Evolutionary conservation across 371 early-diverging fungal species (phyloP), one percentile per base, ranked within the genome.

Genomic region (Batkoa obscura): DNA sequence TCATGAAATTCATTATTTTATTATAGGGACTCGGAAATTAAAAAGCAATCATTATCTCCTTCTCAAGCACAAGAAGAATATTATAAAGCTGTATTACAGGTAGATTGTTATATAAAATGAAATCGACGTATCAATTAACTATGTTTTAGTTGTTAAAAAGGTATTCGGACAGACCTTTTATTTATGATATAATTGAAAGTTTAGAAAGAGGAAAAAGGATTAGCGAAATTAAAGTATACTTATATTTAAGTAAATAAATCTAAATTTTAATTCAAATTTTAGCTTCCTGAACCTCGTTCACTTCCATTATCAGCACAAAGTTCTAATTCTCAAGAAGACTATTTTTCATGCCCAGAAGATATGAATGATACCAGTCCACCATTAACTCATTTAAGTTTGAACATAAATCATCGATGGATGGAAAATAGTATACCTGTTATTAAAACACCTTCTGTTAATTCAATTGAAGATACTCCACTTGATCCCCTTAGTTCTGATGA

Each of bases 1-100:
- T 15, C 15, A 45, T 3, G 45, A n/a, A n/a, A 9, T n/a, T 39
- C 2, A 13, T 3, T 39, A 13, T 17, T 8, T 38, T 12, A 38
- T 8, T 38, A 33, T n/a, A n/a, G n/a, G n/a, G n/a, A n/a, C n/a
- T n/a, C n/a, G n/a, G n/a, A 38, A 23, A 2, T 37, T 17, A 39
- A 36, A 39, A 15, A 8, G 2, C 15, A 9, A 39, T 13, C 12
- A 15, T 15, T 53, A 8, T 53, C 53, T 2, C 3, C 15, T 34
- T 37, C 38, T 30, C 38, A 53, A 35, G 53, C 53, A 9, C 53
- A 53, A 39, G 53, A 53, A 30, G 15, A 39, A 2, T 53, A 53
- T 23, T 53, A 38, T 53, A 9, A 12, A 3, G 39, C 53, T 34
- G 39, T 53, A n/a, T n/a, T n/a, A n/a, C n/a, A n/a, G n/a, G n/a